phyloP scores from a whole-genome alignment of 1,284 basidiomycete species.

The Meripilus lineatus region DNA sequence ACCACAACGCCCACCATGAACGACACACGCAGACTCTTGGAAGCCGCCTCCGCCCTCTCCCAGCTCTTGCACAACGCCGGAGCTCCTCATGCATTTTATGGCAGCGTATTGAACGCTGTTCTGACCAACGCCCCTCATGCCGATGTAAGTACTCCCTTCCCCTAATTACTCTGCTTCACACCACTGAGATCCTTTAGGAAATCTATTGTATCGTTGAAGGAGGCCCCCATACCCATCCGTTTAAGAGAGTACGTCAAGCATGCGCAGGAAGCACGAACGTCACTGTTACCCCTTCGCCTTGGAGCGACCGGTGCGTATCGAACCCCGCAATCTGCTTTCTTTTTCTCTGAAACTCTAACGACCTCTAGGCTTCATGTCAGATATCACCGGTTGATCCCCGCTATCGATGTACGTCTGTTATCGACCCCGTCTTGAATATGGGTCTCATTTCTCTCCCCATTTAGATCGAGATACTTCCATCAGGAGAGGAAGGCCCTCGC shows the following conservation, averaged over 20 bases:
- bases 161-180: constrained; percentile 5
- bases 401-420: constrained; percentile 29
- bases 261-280: constrained; percentile 38
- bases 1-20: constrained; percentile 42
- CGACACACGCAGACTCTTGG: constrained; percentile 58
- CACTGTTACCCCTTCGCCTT: constrained; percentile 41
- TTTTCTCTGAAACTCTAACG: constrained; percentile 8
- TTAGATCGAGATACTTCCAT: constrained; percentile 76
- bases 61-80: constrained; percentile 54
- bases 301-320: constrained; percentile 44
- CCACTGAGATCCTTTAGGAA: constrained; percentile 33
- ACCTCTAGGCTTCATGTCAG: constrained; percentile 30
- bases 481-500: constrained; percentile 74
- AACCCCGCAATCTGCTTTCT: constrained; percentile 4
- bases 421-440: background rate
- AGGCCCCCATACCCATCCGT: constrained; percentile 43
- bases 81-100: constrained; percentile 67
- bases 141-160: constrained; percentile 40
- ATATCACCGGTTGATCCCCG: constrained; percentile 32
- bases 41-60: constrained; percentile 60
- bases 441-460: background rate
- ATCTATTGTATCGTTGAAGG: constrained; percentile 55
- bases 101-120: constrained; percentile 54
- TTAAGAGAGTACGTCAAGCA: constrained; percentile 51
- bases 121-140: constrained; percentile 49